phyloP scores from a whole-genome alignment of 768 basidiomycete species.

The Daedaleopsis sinensis region DNA sequence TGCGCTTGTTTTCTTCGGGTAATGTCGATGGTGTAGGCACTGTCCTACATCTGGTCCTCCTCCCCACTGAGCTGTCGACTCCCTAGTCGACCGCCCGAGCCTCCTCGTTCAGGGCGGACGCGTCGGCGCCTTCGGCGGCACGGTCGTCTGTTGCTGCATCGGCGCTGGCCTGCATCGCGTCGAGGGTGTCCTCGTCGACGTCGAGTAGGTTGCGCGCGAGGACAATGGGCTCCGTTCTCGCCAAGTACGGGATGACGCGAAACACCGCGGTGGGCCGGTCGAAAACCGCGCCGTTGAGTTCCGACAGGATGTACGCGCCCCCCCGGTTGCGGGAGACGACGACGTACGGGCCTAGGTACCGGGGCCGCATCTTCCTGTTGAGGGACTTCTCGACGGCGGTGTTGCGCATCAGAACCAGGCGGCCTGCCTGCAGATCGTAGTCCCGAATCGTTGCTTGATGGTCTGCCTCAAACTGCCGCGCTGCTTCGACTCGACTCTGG shows the following conservation, averaged over 20 bases:
- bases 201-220: neutral
- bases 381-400: constrained; percentile 25
- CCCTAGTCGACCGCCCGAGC: neutral
- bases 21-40: neutral
- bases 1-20: neutral
- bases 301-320: constrained; percentile 18
- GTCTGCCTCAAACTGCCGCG: constrained; percentile 10
- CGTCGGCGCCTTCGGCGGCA: neutral
- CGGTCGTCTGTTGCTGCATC: neutral
- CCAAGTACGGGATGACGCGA: constrained; percentile 25
- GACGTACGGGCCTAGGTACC: constrained; percentile 26
- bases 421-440: constrained; percentile 28
- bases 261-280: constrained; percentile 19
- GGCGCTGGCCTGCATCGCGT: neutral
- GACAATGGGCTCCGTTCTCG: neutral
- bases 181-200: neutral
- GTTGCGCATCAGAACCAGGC: constrained; percentile 29
- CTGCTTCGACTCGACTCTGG: constrained; percentile 3
- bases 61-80: neutral
- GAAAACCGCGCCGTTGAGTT: constrained; percentile 27
- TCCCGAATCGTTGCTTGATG: constrained; percentile 18
- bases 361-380: constrained; percentile 25
- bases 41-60: too few relatives aligned
- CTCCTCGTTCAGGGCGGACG: neutral
- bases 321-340: constrained; percentile 19